Evolutionary conservation across 495 filamentous ascomycete genomes (phyloP).

Genomic region (Trichoderma reesei): DNA sequence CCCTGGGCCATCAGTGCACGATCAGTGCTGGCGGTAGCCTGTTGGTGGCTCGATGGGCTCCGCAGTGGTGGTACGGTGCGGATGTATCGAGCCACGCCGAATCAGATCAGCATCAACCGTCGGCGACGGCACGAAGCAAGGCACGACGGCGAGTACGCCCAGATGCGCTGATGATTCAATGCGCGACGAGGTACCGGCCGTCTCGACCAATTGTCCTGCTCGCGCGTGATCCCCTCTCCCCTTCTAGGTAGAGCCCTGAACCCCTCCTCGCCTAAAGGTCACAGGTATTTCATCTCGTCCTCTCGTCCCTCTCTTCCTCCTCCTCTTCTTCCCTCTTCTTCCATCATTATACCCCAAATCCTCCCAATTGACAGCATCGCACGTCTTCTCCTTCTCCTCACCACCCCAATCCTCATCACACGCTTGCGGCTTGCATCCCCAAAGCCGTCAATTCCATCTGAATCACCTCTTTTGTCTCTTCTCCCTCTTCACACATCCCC

Average conservation of each 20-base stretch:
- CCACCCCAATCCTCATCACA: background rate
- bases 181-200: background rate
- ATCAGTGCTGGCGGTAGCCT: background rate
- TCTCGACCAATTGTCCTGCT: slow-evolving; percentile 1
- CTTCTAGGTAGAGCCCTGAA: too few relatives aligned
- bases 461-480: slow-evolving; percentile 11
- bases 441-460: slow-evolving; percentile 12
- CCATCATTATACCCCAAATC: slow-evolving; percentile 7
- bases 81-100: slow-evolving; percentile 2
- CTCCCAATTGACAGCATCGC: background rate
- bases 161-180: background rate
- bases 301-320: background rate
- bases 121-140: too few relatives aligned
- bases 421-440: background rate
- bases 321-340: slow-evolving; percentile 6
- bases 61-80: background rate
- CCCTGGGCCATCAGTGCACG: background rate
- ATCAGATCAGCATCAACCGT: background rate
- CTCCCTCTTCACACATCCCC: background rate
- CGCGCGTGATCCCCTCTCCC: slow-evolving; percentile 4
- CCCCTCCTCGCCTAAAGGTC: background rate
- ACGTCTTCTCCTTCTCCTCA: background rate
- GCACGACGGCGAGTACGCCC: background rate
- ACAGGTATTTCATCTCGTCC: slow-evolving; percentile 11
- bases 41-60: slow-evolving; percentile 6